Percentiles rank a stretch among this genome's conserved stretches.
Conservation (phyloP, 768 basidiomycete genomes). For the Hydnomerulius pinastri region DNA sequence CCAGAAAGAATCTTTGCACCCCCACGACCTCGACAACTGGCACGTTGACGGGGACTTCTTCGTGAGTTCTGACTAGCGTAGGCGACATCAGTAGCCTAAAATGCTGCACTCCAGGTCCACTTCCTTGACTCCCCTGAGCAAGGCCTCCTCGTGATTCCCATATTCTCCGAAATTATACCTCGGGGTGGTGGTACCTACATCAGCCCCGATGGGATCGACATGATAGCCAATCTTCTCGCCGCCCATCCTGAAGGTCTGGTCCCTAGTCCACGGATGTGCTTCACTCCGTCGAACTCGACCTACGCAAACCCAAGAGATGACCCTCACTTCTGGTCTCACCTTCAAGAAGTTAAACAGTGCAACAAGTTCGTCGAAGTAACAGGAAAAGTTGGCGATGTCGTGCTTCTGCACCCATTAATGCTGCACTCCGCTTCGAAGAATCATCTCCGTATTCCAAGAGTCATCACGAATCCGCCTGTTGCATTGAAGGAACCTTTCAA, state of each 20-base stretch:
- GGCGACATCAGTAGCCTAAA: background rate
- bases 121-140: constrained; percentile 16
- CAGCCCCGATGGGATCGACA: constrained; percentile 5
- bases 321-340: constrained; percentile 3
- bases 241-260: constrained; percentile 4
- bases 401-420: constrained; percentile 58
- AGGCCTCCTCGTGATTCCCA: constrained; percentile 4
- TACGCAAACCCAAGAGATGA: constrained; percentile 4
- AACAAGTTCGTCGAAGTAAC: constrained; percentile 1
- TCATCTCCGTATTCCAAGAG: constrained; percentile 51
- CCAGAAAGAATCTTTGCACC: constrained; percentile 1
- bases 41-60: constrained; percentile 8
- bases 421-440: constrained; percentile 66
- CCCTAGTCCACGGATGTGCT: background rate
- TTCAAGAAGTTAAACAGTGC: constrained; percentile 4
- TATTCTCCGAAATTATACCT: constrained; percentile 9
- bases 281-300: constrained; percentile 8
- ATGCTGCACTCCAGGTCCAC: background rate
- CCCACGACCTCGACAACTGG: constrained; percentile 4
- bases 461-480: constrained; percentile 70
- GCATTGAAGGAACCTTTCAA: constrained; percentile 55
- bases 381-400: constrained; percentile 8
- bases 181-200: constrained; percentile 4
- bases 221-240: constrained; percentile 4
- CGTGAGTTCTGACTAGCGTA: background rate